phyloP scores from a whole-genome alignment of 129 eudicot genomes.

The Escallonia herrerae region DNA sequence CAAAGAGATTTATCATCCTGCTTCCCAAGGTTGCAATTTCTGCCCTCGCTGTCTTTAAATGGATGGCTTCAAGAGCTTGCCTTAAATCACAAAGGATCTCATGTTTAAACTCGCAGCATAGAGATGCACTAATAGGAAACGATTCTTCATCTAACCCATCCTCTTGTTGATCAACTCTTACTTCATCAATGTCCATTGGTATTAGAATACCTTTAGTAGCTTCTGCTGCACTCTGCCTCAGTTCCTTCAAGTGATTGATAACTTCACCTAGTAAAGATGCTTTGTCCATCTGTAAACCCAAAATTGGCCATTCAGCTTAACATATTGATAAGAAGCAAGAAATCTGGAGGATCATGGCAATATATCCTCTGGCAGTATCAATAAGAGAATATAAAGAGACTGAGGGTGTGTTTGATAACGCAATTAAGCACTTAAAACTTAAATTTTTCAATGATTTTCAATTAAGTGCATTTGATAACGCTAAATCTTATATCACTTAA shows the following conservation, averaged over 20 bases:
- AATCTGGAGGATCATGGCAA: neutral
- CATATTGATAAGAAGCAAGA: neutral
- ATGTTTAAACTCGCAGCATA: constrained; percentile 69
- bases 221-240: constrained; percentile 40
- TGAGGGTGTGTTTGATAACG: no score
- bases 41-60: constrained; percentile 43
- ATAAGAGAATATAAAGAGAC: no score
- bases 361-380: no score
- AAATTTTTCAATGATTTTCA: no score
- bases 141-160: constrained; percentile 21
- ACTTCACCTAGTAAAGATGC: constrained; percentile 81
- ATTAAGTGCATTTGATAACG: no score
- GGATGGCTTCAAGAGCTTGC: constrained; percentile 55
- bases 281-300: constrained; percentile 68
- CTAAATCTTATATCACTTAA: no score
- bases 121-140: constrained; percentile 48
- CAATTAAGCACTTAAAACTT: no score
- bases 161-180: constrained; percentile 56
- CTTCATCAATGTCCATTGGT: constrained; percentile 73
- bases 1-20: constrained; percentile 60
- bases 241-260: constrained; percentile 42
- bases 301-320: constrained; percentile 5
- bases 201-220: constrained; percentile 58
- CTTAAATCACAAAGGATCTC: constrained; percentile 58
- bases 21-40: constrained; percentile 78